phyloP scores from a whole-genome alignment of 192 early-diverging fungal genomes.

The Coemansia reversa region DNA sequence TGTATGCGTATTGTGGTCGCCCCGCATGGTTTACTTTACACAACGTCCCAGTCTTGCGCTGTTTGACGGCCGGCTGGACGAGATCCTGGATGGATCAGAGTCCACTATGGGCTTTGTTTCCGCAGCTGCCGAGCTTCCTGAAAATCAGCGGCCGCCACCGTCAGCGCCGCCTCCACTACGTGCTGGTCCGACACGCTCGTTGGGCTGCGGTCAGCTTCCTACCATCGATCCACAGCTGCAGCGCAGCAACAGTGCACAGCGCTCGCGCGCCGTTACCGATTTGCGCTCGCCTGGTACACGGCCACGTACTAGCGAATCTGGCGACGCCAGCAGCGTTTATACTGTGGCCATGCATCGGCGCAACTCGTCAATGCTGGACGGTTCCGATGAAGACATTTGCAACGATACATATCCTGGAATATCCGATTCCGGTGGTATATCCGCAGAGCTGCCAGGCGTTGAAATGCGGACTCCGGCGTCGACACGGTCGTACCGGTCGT shows the following conservation, averaged over 20 bases:
- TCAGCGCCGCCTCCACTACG: too few relatives aligned
- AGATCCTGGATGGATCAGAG: conserved; percentile 16
- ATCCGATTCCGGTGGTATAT: too few relatives aligned
- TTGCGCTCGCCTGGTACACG: conserved; percentile 17
- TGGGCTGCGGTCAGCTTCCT: background rate
- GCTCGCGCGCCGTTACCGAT: conserved; percentile 40
- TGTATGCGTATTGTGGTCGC: conserved; percentile 51
- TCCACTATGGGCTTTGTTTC: background rate
- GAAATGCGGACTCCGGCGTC: conserved; percentile 11
- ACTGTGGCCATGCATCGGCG: conserved; percentile 23
- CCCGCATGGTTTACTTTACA: conserved; percentile 56
- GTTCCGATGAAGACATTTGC: conserved; percentile 2
- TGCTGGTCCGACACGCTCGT: background rate
- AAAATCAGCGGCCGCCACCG: background rate
- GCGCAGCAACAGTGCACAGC: conserved; percentile 31
- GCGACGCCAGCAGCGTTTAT: background rate
- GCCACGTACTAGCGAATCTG: background rate
- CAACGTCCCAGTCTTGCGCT: conserved; percentile 46
- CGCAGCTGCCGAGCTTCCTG: background rate
- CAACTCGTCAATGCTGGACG: conserved; percentile 42
- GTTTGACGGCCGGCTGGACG: conserved; percentile 15
- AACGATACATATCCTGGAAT: too few relatives aligned
- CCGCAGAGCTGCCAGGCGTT: too few relatives aligned
- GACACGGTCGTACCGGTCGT: conserved; percentile 51
- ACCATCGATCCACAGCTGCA: conserved; percentile 8